A percentile compares a stretch with the other conserved stretches of the same genome.
phyloP scores from a whole-genome alignment of 305 asterid species.

The Fraxinus ornus region DNA sequence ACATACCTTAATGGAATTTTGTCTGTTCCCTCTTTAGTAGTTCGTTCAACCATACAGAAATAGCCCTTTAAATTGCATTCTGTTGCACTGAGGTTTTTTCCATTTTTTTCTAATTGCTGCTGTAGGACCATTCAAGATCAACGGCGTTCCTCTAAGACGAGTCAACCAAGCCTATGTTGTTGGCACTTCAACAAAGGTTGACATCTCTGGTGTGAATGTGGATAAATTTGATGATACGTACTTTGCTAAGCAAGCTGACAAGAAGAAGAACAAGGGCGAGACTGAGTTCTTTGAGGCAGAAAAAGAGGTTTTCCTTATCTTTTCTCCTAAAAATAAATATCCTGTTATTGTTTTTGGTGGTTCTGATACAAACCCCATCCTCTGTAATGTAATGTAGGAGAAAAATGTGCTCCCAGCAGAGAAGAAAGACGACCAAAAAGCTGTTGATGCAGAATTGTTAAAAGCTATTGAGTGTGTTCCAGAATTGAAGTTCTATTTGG shows the following conservation, averaged over 20 bases:
- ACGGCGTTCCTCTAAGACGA: conserved; percentile 50
- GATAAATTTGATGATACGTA: conserved; percentile 46
- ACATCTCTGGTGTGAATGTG: conserved; percentile 33
- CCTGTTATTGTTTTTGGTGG: background rate
- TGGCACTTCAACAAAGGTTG: conserved; percentile 47
- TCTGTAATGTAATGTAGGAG: conserved; percentile 27
- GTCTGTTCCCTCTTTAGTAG: too few species aligned
- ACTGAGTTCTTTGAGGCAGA: conserved; percentile 46
- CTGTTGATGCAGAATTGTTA: conserved; percentile 45
- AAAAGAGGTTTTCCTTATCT: conserved; percentile 35
- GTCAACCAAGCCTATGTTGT: conserved; percentile 42
- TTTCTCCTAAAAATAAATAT: background rate
- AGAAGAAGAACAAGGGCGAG: conserved; percentile 38
- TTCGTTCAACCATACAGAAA: background rate
- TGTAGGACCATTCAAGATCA: conserved; percentile 49
- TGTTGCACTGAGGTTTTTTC: too few species aligned
- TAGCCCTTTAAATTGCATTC: too few species aligned
- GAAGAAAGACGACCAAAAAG: conserved; percentile 62
- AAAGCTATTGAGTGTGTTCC: conserved; percentile 49
- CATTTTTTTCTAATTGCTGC: background rate
- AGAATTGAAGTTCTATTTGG: conserved; percentile 43
- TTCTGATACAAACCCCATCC: background rate
- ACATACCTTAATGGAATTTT: too few species aligned
- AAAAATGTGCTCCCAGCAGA: conserved; percentile 48
- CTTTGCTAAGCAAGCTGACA: conserved; percentile 43